Evolutionary conservation across 2,329 filamentous ascomycete genomes (phyloP).

Genomic region (Cladosporium oxysporum): DNA sequence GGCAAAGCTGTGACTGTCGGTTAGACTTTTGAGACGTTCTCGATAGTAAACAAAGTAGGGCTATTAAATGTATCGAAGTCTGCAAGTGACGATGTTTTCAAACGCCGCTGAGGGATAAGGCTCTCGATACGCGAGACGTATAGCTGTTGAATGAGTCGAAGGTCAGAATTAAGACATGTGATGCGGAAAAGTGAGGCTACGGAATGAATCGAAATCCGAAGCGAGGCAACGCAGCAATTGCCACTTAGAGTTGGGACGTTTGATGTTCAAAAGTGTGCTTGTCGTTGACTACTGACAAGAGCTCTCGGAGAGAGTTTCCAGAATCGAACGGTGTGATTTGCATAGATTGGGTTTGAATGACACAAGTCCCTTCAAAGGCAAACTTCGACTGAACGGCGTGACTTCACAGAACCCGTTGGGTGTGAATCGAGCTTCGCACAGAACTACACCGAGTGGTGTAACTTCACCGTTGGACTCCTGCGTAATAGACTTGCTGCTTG

Average conservation of each 20-base stretch:
- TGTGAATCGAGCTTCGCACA: neutral
- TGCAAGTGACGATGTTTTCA: no score
- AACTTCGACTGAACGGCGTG: neutral
- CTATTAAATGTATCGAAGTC: no score
- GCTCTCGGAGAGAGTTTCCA: neutral
- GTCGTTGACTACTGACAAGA: neutral
- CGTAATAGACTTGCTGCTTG: neutral
- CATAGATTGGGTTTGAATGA: neutral
- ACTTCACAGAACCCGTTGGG: neutral
- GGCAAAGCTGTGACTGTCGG: constrained; percentile 21
- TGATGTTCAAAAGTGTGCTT: neutral
- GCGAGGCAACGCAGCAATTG: neutral
- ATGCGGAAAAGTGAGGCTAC: neutral
- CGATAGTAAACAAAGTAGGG: neutral
- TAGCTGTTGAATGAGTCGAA: no score
- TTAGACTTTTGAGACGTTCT: neutral
- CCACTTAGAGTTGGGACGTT: neutral
- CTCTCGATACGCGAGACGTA: no score
- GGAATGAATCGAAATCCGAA: neutral
- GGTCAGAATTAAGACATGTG: neutral
- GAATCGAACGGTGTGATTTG: neutral
- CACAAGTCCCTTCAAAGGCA: neutral
- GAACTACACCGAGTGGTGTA: neutral
- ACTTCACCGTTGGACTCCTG: neutral
- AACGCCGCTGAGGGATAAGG: no score